These are phyloP conservation scores for Abrus precatorius DNA, from an alignment of 306 rosid genomes.

Conservation along the genomic window DNA sequence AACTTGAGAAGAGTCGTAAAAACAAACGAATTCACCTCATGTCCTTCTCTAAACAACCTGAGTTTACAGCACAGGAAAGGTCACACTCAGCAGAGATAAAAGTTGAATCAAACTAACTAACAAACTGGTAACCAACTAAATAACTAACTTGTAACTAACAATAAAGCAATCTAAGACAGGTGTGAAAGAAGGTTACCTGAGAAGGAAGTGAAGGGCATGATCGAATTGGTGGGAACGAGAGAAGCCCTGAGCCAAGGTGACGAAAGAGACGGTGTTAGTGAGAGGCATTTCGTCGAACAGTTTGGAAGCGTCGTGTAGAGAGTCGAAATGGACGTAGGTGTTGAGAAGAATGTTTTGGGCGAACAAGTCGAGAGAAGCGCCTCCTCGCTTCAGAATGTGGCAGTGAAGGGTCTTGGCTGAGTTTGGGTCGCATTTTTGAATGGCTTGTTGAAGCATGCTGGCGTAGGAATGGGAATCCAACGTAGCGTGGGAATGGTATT, in stretches of 20 bases:
- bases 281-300: slow-evolving; percentile 51
- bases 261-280: slow-evolving; percentile 39
- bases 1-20: slow-evolving; percentile 49
- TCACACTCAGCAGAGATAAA: no score
- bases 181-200: neutral
- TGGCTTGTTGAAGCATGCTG: slow-evolving; percentile 40
- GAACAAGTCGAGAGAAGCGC: slow-evolving; percentile 37
- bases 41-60: slow-evolving; percentile 49
- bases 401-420: slow-evolving; percentile 38
- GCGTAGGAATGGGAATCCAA: slow-evolving; percentile 44
- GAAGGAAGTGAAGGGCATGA: slow-evolving; percentile 40
- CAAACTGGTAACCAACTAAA: neutral
- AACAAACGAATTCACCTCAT: slow-evolving; percentile 49
- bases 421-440: neutral
- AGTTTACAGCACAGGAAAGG: neutral
- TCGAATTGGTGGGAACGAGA: slow-evolving; percentile 23
- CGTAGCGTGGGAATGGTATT: neutral
- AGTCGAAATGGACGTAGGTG: slow-evolving; percentile 3
- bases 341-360: slow-evolving; percentile 47
- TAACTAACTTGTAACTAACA: neutral
- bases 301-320: slow-evolving; percentile 38
- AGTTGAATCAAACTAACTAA: neutral
- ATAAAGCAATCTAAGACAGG: neutral
- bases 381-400: slow-evolving; percentile 37
- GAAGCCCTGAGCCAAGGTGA: slow-evolving; percentile 49